Evolutionary conservation across 1,139 yeast genomes (phyloP).

Genomic region (Candida sanyaensis): DNA sequence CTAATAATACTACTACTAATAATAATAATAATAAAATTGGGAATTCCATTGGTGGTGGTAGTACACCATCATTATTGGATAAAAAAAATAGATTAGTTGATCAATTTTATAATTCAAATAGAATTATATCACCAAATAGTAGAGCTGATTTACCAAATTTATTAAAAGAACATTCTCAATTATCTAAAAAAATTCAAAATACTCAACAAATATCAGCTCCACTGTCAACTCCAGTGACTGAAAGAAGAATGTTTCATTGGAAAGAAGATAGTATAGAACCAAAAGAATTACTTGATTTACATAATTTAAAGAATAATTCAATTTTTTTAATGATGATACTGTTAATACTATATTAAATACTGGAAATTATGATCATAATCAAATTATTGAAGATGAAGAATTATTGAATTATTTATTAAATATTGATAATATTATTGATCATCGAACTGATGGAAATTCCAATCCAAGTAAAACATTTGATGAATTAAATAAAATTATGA

Average conservation of each 20-base stretch:
- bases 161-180: neutral
- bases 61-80: constrained; percentile 2
- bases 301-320: neutral
- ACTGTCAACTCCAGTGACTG: constrained; percentile 1
- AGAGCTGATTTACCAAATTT: constrained; percentile 7
- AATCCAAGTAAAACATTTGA: constrained; percentile 5
- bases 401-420: constrained; percentile 33
- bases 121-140: constrained; percentile 10
- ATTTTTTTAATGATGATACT: constrained; percentile 11
- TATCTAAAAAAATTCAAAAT: neutral
- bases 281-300: neutral
- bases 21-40: neutral
- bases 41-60: neutral
- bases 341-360: constrained; percentile 20
- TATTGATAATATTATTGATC: constrained; percentile 32
- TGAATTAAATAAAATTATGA: constrained; percentile 12
- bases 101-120: constrained; percentile 35
- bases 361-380: constrained; percentile 20
- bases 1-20: too few species aligned
- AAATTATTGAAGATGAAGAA: constrained; percentile 25
- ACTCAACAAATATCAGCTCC: constrained; percentile 2
- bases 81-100: constrained; percentile 41
- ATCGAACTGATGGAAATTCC: constrained; percentile 9
- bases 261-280: neutral
- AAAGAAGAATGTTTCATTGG: constrained; percentile 10